Base-by-base conservation (phyloP, 768 basidiomycete species). In the Tylopilus sp. region DNA sequence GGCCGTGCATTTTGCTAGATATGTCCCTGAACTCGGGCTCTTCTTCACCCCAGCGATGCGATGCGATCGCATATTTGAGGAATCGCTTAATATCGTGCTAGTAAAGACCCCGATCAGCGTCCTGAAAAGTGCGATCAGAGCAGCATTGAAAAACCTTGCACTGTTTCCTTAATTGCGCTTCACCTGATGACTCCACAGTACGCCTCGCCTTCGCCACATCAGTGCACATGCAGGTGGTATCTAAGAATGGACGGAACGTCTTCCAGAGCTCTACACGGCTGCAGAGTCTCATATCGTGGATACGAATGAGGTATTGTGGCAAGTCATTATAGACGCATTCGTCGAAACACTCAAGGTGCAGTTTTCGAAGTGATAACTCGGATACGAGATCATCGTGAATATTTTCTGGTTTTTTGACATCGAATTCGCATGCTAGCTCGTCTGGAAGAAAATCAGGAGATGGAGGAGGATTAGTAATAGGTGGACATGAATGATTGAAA, bases 41-140 rank as follows among this genome's bases (percentile, higher is more conserved):
- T 38, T 52, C 59, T 13, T 39, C 44, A 5, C 51, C 55, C 55
- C 59, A 60, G 26, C 59, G 59, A 23, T 60, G 59, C 20, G 59
- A 60, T 40, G 57, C 47, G 6, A 60, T 51, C 12, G 59, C 59
- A 4, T 53, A 60, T 17, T 52, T 52, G 36, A 60, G 47, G 22
- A 43, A 21, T 0, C 20, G 36, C 39, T 52, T 48, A 51, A 58
- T 47, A 1, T 12, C 17, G 28, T 40, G 28, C 56, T 58, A 13
- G 28, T n/a, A 2, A n/a, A 7, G 17, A 35, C 12, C 35, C 8
- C 3, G 18, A 39, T 56, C 44, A 50, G 28, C 13, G 5, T 31
- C 3, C 31, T 12, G 31, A 31, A n/a, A 31, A 12, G 31, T 15
- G 15, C 17, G 18, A 22, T 10, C 1, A 4, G 25, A 10, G 28